Conservation (phyloP, 805 yeast species). For the Pichia kluyveri region DNA sequence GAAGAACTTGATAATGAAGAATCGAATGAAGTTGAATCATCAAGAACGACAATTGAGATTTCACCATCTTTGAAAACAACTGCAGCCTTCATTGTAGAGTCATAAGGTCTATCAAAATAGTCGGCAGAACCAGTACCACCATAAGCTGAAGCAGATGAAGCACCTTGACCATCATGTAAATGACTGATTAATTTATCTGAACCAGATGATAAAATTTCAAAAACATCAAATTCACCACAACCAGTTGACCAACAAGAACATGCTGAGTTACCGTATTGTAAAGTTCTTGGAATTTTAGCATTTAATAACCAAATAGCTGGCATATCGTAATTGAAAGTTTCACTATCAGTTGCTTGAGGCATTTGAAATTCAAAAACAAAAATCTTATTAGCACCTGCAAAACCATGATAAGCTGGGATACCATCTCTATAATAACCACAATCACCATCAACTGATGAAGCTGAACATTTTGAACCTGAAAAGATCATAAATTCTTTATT, state of each 20-base stretch:
- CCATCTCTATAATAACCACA: slow-evolving; percentile 86
- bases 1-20: slow-evolving; percentile 45
- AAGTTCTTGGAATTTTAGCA: slow-evolving; percentile 79
- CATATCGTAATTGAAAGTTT: slow-evolving; percentile 53
- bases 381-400: slow-evolving; percentile 74
- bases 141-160: slow-evolving; percentile 31
- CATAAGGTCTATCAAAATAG: slow-evolving; percentile 80
- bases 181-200: slow-evolving; percentile 68
- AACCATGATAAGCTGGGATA: slow-evolving; percentile 92
- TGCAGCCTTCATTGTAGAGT: slow-evolving; percentile 77
- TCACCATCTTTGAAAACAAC: slow-evolving; percentile 59
- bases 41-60: slow-evolving; percentile 54
- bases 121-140: slow-evolving; percentile 85
- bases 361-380: slow-evolving; percentile 89
- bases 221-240: slow-evolving; percentile 95
- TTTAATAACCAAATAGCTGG: slow-evolving; percentile 83
- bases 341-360: slow-evolving; percentile 54
- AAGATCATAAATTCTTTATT: slow-evolving; percentile 77
- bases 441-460: slow-evolving; percentile 32
- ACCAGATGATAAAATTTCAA: slow-evolving; percentile 78
- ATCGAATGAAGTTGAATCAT: slow-evolving; percentile 40
- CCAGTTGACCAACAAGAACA: slow-evolving; percentile 98
- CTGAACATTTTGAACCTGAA: slow-evolving; percentile 56
- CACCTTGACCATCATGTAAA: slow-evolving; percentile 78
- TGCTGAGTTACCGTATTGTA: slow-evolving; percentile 75